Evolutionary conservation across 345 rosid species (phyloP).

Genomic region (Ricinus communis): DNA sequence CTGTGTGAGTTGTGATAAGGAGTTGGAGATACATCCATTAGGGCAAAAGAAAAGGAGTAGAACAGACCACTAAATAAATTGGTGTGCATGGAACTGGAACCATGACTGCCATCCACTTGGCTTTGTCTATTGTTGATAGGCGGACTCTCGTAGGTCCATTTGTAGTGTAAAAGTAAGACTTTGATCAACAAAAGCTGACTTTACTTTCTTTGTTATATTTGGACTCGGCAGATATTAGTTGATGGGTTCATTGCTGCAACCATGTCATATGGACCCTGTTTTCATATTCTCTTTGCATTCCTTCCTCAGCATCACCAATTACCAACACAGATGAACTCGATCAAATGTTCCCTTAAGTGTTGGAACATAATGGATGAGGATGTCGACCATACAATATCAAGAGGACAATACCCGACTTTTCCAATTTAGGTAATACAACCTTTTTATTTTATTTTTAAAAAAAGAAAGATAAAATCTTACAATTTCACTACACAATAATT

Average conservation of each 20-base stretch:
- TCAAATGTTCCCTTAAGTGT: too few relatives aligned
- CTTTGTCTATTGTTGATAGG: neutral
- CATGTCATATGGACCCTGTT: too few relatives aligned
- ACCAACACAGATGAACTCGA: neutral
- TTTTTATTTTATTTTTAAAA: too few relatives aligned
- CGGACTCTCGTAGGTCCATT: neutral
- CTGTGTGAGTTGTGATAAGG: too few relatives aligned
- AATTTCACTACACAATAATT: too few relatives aligned
- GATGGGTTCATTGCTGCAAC: too few relatives aligned
- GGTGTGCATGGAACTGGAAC: neutral
- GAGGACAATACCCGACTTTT: too few relatives aligned
- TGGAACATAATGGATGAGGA: neutral
- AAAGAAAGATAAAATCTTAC: too few relatives aligned
- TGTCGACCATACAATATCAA: neutral
- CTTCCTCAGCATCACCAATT: neutral
- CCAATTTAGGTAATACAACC: too few relatives aligned
- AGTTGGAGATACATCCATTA: neutral
- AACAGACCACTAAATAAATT: slow-evolving; percentile 4
- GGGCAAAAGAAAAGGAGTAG: neutral
- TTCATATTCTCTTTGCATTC: too few relatives aligned
- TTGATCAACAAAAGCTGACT: slow-evolving; percentile 9
- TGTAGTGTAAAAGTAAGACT: neutral
- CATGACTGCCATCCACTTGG: slow-evolving; percentile 2
- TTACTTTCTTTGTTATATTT: neutral
- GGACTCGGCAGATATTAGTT: neutral